Evolutionary conservation across 2,329 filamentous ascomycete species (phyloP).

Genomic region (Paracorniculantispora psalliotae): DNA sequence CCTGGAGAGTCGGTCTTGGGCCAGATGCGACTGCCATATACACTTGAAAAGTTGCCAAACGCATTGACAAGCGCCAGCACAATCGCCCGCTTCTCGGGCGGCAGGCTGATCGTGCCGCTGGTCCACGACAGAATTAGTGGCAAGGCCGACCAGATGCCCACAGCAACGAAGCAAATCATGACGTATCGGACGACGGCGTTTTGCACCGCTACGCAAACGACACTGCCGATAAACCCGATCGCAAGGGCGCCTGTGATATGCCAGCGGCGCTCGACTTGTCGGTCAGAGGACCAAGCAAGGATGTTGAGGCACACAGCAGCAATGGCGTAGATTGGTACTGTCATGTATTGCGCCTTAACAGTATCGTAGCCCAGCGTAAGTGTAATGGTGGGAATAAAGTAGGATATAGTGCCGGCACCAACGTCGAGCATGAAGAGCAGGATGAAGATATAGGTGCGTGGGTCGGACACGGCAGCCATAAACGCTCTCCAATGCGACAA

Average conservation of each 20-base stretch:
- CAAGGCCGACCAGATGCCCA: slow-evolving; percentile 23
- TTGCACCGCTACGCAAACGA: slow-evolving; percentile 21
- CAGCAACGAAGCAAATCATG: slow-evolving; percentile 26
- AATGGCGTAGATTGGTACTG: slow-evolving; percentile 28
- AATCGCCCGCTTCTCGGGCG: slow-evolving; percentile 28
- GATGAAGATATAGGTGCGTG: slow-evolving; percentile 43
- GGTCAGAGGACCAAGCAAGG: slow-evolving; percentile 21
- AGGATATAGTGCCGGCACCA: slow-evolving; percentile 45
- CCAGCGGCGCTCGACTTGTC: slow-evolving; percentile 20
- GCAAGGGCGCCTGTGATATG: slow-evolving; percentile 18
- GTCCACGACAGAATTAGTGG: slow-evolving; percentile 26
- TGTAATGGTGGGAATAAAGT: slow-evolving; percentile 50
- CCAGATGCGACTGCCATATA: slow-evolving; percentile 28
- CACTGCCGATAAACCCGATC: slow-evolving; percentile 18
- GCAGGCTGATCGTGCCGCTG: slow-evolving; percentile 22
- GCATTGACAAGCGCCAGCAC: slow-evolving; percentile 29
- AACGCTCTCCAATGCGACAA: slow-evolving; percentile 27
- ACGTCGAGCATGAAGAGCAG: slow-evolving; percentile 43
- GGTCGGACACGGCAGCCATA: slow-evolving; percentile 35
- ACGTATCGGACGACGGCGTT: slow-evolving; percentile 23
- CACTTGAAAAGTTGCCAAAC: slow-evolving; percentile 27
- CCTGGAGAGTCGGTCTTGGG: slow-evolving; percentile 22
- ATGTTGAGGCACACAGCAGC: slow-evolving; percentile 22
- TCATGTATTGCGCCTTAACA: slow-evolving; percentile 44
- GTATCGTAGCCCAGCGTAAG: slow-evolving; percentile 41